These are phyloP conservation scores for Lipomyces yamadae DNA, from an alignment of 805 yeast genomes.

Conservation along the genomic window DNA sequence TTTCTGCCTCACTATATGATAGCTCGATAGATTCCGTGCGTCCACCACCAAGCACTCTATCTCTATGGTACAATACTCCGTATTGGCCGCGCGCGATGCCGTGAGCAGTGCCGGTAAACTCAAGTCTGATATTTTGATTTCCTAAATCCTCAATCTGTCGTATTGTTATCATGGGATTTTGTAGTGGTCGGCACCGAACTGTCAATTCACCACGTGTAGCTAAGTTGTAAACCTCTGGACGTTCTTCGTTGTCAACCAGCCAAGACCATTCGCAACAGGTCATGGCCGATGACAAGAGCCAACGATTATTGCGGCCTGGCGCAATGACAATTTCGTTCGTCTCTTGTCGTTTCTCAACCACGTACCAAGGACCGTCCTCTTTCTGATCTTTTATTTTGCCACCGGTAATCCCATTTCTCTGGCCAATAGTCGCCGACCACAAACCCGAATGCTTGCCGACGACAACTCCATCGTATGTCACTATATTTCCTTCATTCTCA, in stretches of 20 bases:
- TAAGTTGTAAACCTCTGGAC: conserved; percentile 15
- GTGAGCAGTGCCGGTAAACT: conserved; percentile 54
- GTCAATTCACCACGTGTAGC: conserved; percentile 44
- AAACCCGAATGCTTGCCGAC: conserved; percentile 87
- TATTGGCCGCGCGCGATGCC: conserved; percentile 93
- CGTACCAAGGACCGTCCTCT: conserved; percentile 83
- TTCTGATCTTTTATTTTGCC: conserved; percentile 80
- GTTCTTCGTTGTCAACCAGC: conserved; percentile 44
- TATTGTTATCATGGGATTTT: conserved; percentile 41
- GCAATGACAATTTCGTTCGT: conserved; percentile 81
- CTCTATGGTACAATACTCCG: conserved; percentile 70
- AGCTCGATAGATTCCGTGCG: conserved; percentile 3
- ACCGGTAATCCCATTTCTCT: conserved; percentile 75
- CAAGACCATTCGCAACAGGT: conserved; percentile 57
- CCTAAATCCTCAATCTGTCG: conserved; percentile 5
- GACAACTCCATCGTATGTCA: conserved; percentile 71
- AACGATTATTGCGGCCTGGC: conserved; percentile 64
- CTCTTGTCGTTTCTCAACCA: conserved; percentile 66
- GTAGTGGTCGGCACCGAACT: conserved; percentile 77
- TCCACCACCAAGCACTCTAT: conserved; percentile 72
- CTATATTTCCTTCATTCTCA: conserved; percentile 75
- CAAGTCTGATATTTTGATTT: conserved; percentile 45
- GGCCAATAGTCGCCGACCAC: conserved; percentile 97
- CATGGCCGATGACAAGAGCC: conserved; percentile 56
- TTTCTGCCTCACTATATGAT: not conserved